These are phyloP conservation scores for Aspergillus taichungensis DNA, from an alignment of 495 filamentous ascomycete species.

Conservation along the genomic window DNA sequence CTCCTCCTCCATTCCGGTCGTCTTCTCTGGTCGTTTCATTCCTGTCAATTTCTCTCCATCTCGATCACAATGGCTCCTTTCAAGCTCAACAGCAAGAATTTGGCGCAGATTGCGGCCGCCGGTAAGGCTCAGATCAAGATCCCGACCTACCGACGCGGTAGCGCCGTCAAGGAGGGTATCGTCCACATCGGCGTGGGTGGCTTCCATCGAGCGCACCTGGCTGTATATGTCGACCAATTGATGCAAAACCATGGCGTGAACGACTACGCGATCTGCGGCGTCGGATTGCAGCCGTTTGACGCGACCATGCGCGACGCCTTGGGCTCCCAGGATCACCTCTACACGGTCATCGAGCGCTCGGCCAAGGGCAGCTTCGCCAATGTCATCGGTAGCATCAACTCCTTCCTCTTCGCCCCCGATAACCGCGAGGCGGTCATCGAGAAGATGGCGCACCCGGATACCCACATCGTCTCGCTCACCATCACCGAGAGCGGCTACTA, in stretches of 20 bases:
- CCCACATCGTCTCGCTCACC: conserved; percentile 42
- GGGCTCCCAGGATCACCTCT: conserved; percentile 36
- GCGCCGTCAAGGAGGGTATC: conserved; percentile 40
- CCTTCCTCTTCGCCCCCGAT: conserved; percentile 39
- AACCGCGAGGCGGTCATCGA: conserved; percentile 38
- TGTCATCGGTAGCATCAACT: conserved; percentile 42
- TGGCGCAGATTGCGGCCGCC: conserved; percentile 25
- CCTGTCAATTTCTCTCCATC: conserved; percentile 1
- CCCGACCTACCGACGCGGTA: conserved; percentile 29
- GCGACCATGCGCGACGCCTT: conserved; percentile 36
- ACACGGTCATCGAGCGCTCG: conserved; percentile 41
- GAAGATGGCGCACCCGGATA: conserved; percentile 44
- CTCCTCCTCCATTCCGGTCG: background rate
- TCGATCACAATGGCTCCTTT: conserved; percentile 27
- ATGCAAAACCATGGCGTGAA: conserved; percentile 36
- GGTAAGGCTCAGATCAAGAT: conserved; percentile 20
- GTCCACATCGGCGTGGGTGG: conserved; percentile 41
- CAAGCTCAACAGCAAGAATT: conserved; percentile 32
- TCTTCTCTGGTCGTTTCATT: conserved; percentile 3
- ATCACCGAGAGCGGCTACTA: conserved; percentile 46
- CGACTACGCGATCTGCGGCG: conserved; percentile 39
- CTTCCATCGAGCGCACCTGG: conserved; percentile 42
- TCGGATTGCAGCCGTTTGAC: conserved; percentile 39
- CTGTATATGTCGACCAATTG: conserved; percentile 37
- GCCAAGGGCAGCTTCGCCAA: conserved; percentile 35